Base-by-base conservation (phyloP, 2,329 filamentous ascomycete species). In the Chaetomiaceae sp. region DNA sequence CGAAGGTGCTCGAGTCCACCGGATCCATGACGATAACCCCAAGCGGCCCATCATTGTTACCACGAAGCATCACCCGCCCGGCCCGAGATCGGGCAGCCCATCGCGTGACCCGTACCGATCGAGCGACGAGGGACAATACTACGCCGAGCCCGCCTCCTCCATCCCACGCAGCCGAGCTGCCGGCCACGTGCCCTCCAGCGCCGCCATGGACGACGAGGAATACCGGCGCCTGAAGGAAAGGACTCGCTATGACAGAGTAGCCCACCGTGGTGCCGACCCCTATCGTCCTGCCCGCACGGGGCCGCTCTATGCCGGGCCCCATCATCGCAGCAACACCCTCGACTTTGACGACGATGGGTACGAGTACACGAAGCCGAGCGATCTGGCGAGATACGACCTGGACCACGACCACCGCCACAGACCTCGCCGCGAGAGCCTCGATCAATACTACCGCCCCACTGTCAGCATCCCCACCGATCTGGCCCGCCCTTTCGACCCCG, bases 281-380 rank as follows among this genome's bases (percentile, higher is more conserved):
- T 78, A 79, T 59, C 76, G 76, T 56, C 71, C 70, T 52, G 68
- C 72, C 44, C 75, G 78, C 9, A 74, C 76, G 6, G 71, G 73
- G 20, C 69, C 73, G 12, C 61, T 72, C 20, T 82, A 79, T 58
- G 68, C 72, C 36, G 73, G 67, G 56, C 68, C 71, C 9, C 66
- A 73, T 1, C 74, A 74, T 42, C 75, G 75, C 53, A 69, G 70
- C 70, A 14, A 68, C 71, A 53, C 72, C 8, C 69, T 78, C 40
- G 77, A 80, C 58, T 82, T 81, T 57, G 79, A 78, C 12, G 78
- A 80, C 27, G 78, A 83, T 43, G 81, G 78, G 8, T 85, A 81
- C 61, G 80, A 83, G 61, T 85, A 85, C 61, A 85, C 82, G 8
- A 84, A 81, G 54, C 81, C 81, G 14, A 76, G 79, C 57, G 82